Evolutionary conservation across 202 grass and related monocot genomes (phyloP), one percentile per base, ranked within the genome.

Genomic region (Dendrocalamus latiflorus): DNA sequence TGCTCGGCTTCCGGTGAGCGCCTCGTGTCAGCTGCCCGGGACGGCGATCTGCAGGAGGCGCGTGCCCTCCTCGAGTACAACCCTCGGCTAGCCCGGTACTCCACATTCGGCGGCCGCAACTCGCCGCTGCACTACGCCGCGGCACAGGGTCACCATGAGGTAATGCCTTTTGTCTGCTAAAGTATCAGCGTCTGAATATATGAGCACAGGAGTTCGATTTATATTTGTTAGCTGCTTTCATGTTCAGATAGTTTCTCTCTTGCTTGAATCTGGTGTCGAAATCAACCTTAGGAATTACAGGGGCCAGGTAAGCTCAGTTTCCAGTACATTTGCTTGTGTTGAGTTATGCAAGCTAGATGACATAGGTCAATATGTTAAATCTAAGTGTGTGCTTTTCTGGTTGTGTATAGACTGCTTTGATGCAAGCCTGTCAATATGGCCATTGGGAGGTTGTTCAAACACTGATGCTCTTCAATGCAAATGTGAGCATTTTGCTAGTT

Each of bases 371-470:
- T 50, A n/a, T 55, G 21, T n/a, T 55, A 45, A 45, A 38, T 53
- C 24, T 75, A 68, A 50, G 28, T 65, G 0, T 47, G 58, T 70
- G 28, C 13, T 47, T 76, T 69, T 24, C 25, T 79, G n/a, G 24
- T 39, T 82, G 34, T 79, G 41, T 82, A 11, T 79, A 90, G 95
- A 98, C 95, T 58, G 91, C 95, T 78, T 83, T 98, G 39, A 98
- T 98, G 95, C 93, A 95, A 89, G 95, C 95, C 66, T 95, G 95
- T 38, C 95, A 95, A 76, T 95, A 89, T 81, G 95, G 95, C 50
- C 91, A 98, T 36, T 93, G 95, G 95, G 93, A 95, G 74, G 95
- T 98, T 75, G 95, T 98, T 83, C 95, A 98, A 55, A 91, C 91
- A 48, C 77, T 98, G n/a, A 87, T 98, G 84, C 89, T 98, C 47